Conservation (phyloP, 176 grass and related monocot genomes). For the Bothriochloa decipiens region DNA sequence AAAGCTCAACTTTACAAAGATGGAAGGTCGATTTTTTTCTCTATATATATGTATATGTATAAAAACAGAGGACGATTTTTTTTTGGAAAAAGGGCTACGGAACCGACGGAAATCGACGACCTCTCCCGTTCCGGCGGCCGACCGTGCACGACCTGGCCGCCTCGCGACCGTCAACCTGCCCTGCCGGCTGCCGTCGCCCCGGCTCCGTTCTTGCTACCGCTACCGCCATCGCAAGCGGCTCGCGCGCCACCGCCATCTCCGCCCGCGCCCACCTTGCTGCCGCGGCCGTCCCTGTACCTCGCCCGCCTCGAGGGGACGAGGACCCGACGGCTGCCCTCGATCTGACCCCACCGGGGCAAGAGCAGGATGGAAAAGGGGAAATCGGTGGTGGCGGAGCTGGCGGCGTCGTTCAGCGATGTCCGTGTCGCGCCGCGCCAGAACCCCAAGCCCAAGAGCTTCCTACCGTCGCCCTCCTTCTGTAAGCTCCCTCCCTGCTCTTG, state of each 20-base stretch:
- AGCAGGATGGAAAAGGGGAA: conserved; percentile 74
- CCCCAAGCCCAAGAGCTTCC: conserved; percentile 9
- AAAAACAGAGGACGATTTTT: neutral
- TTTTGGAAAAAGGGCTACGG: neutral
- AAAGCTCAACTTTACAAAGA: neutral
- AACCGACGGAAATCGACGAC: conserved; percentile 6
- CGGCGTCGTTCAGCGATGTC: conserved; percentile 60
- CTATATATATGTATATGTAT: neutral
- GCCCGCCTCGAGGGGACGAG: neutral
- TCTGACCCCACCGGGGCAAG: neutral
- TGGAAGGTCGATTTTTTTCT: too few relatives aligned
- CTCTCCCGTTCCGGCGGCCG: conserved; percentile 17
- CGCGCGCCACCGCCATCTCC: neutral
- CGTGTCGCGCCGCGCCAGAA: conserved; percentile 45
- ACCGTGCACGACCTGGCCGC: neutral
- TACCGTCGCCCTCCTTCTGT: conserved; percentile 41
- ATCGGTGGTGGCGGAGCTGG: conserved; percentile 46
- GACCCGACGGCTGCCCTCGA: neutral
- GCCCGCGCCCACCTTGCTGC: neutral
- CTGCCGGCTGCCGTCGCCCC: neutral
- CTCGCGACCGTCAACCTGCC: neutral
- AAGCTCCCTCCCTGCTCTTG: conserved; percentile 18
- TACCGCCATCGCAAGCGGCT: too few relatives aligned
- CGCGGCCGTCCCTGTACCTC: neutral
- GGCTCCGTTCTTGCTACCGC: neutral